These are phyloP conservation scores for Quercus lobata DNA, from an alignment of 331 rosid genomes.

Conservation along the genomic window DNA sequence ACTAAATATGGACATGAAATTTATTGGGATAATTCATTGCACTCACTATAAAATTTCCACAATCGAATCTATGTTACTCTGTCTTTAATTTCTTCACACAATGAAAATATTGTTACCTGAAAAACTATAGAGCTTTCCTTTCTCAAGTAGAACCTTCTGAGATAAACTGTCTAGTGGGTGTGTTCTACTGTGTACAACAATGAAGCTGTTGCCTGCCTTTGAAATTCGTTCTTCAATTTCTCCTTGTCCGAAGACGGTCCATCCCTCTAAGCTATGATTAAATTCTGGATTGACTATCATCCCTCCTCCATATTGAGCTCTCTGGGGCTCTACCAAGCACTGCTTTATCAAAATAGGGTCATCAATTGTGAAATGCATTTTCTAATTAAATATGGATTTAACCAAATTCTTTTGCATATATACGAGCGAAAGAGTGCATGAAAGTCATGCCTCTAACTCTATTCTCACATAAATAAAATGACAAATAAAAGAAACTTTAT, in stretches of 20 bases:
- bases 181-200: conserved; percentile 46
- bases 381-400: background rate
- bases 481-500: too few species aligned
- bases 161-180: conserved; percentile 48
- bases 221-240: conserved; percentile 38
- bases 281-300: conserved; percentile 67
- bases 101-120: conserved; percentile 22
- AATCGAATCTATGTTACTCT: too few species aligned
- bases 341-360: conserved; percentile 23
- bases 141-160: conserved; percentile 48
- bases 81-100: too few species aligned
- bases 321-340: conserved; percentile 58
- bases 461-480: too few species aligned
- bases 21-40: too few species aligned
- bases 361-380: background rate
- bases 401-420: background rate
- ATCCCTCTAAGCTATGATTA: conserved; percentile 45
- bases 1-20: too few species aligned
- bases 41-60: too few species aligned
- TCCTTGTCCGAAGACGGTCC: conserved; percentile 59
- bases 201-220: conserved; percentile 59
- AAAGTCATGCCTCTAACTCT: too few species aligned
- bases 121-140: conserved; percentile 46
- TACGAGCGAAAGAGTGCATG: too few species aligned
- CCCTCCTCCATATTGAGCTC: conserved; percentile 71